A percentile compares a stretch with the other conserved stretches of the same genome.
Evolutionary conservation across 257 asterid genomes (phyloP).

Genomic region (Plantago ovata): DNA sequence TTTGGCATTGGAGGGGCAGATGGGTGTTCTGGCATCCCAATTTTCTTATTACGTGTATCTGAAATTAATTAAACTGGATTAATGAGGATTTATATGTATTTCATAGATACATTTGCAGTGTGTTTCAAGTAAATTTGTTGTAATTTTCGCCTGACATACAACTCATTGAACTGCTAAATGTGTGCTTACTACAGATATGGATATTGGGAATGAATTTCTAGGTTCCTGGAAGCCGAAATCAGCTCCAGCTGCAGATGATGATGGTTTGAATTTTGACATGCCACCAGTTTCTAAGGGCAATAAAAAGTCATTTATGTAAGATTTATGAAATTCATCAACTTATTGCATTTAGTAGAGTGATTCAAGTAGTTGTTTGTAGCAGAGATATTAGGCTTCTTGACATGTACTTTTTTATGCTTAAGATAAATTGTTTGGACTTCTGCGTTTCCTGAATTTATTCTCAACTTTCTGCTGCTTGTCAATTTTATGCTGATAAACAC

Average conservation of each 20-base stretch:
- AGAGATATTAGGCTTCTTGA: conserved; percentile 12
- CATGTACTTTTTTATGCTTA: conserved; percentile 13
- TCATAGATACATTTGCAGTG: conserved; percentile 2
- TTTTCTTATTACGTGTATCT: conserved; percentile 2
- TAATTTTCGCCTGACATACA: conserved; percentile 12
- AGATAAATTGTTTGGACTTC: conserved; percentile 9
- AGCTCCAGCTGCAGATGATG: conserved; percentile 45
- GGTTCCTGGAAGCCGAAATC: conserved; percentile 76
- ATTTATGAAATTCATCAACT: conserved; percentile 20
- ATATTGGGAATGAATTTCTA: conserved; percentile 75
- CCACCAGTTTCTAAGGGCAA: conserved; percentile 67
- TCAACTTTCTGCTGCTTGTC: conserved; percentile 12
- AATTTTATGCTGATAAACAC: conserved; percentile 2
- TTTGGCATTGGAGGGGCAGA: conserved; percentile 14
- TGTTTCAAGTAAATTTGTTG: background rate
- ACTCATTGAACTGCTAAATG: conserved; percentile 17
- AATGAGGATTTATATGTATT: background rate
- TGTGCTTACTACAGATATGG: conserved; percentile 58
- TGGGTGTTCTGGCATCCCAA: conserved; percentile 13
- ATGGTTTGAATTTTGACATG: conserved; percentile 70
- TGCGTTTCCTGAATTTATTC: conserved; percentile 12
- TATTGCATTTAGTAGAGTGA: conserved; percentile 21
- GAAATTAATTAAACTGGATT: conserved; percentile 10
- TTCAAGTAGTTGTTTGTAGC: conserved; percentile 5
- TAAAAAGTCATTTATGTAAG: conserved; percentile 64